phyloP scores from a whole-genome alignment of 805 yeast species.

The Candida nanaspora region DNA sequence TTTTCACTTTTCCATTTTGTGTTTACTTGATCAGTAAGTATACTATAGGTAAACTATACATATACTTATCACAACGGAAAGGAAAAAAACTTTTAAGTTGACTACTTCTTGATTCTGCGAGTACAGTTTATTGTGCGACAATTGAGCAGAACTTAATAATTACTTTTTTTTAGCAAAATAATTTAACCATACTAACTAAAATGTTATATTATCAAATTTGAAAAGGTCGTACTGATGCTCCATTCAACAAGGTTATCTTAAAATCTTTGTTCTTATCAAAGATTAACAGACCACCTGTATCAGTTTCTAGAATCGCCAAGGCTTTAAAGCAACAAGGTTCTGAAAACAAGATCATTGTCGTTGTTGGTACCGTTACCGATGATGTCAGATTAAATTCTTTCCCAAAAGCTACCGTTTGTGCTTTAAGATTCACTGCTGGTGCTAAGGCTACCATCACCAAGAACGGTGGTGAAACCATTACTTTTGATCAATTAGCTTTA shows the following conservation, averaged over 20 bases:
- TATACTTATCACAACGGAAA: background rate
- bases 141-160: slow-evolving; percentile 41
- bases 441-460: slow-evolving; percentile 96
- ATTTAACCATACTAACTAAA: slow-evolving; percentile 22
- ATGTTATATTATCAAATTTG: background rate
- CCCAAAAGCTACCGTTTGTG: slow-evolving; percentile 98
- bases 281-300: slow-evolving; percentile 99
- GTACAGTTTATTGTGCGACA: slow-evolving; percentile 28
- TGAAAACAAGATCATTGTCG: slow-evolving; percentile 87
- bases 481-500: slow-evolving; percentile 97
- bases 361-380: slow-evolving; percentile 99
- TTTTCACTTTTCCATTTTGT: slow-evolving; percentile 1
- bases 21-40: no score
- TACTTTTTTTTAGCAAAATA: background rate
- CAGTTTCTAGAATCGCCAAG: slow-evolving; percentile 84
- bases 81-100: background rate
- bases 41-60: slow-evolving; percentile 1
- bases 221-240: slow-evolving; percentile 94
- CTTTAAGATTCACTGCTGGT: slow-evolving; percentile 98
- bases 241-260: slow-evolving; percentile 97
- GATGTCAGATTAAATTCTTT: slow-evolving; percentile 89
- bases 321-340: slow-evolving; percentile 79
- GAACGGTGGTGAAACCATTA: slow-evolving; percentile 99
- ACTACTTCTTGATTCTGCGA: slow-evolving; percentile 22
- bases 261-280: slow-evolving; percentile 93